A percentile compares a stretch with the other conserved stretches of the same genome.
Conservation (phyloP, 495 filamentous ascomycete genomes). For the Penicillium taxi region DNA sequence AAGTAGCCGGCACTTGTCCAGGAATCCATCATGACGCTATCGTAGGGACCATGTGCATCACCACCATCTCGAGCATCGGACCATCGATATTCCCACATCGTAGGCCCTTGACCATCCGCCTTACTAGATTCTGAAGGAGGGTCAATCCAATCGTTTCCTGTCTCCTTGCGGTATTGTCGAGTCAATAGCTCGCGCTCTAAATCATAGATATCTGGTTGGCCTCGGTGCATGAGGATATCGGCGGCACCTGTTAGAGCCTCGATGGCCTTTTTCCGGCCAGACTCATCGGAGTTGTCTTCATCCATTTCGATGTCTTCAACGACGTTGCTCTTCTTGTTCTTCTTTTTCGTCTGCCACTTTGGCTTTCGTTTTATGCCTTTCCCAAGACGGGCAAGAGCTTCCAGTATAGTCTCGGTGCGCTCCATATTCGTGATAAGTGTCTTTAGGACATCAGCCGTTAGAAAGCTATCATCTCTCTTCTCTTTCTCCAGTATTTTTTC, state of each 20-base stretch:
- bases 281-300: constrained; percentile 65
- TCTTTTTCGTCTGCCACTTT: constrained; percentile 52
- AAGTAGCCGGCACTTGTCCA: constrained; percentile 93
- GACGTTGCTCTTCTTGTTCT: constrained; percentile 51
- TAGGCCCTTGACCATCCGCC: constrained; percentile 23
- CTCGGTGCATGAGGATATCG: constrained; percentile 72
- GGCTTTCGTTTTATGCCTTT: constrained; percentile 55
- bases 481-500: constrained; percentile 61
- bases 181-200: constrained; percentile 75
- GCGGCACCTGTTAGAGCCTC: constrained; percentile 81
- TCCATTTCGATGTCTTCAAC: constrained; percentile 58
- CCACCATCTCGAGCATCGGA: constrained; percentile 77
- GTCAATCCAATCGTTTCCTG: constrained; percentile 87
- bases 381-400: constrained; percentile 76
- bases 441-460: constrained; percentile 66
- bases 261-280: constrained; percentile 59
- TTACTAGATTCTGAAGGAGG: constrained; percentile 22
- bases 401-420: constrained; percentile 77
- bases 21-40: constrained; percentile 70
- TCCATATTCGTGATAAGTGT: constrained; percentile 66
- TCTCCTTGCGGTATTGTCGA: constrained; percentile 76
- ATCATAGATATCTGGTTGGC: constrained; percentile 83
- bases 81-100: constrained; percentile 90
- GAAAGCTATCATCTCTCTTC: constrained; percentile 61
- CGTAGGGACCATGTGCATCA: constrained; percentile 76